A percentile compares a stretch with the other conserved stretches of the same genome.
Conservation (phyloP, 352 stramenopile genomes). For the Elongisporangium anandrum region DNA sequence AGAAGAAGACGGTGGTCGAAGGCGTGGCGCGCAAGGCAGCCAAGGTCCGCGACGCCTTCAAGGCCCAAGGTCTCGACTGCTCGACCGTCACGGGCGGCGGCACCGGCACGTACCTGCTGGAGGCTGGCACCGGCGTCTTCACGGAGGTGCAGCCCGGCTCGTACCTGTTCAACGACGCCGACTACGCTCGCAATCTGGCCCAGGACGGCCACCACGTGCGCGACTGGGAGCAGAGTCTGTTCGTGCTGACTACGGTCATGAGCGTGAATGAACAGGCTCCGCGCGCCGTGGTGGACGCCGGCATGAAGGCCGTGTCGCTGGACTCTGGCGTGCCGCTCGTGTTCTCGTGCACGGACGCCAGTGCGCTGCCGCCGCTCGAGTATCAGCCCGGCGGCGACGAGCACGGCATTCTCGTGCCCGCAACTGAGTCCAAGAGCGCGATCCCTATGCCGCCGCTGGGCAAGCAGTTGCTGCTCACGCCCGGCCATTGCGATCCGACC, state of each 20-base stretch:
- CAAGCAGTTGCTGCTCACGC: conserved; percentile 52
- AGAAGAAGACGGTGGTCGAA: conserved; percentile 45
- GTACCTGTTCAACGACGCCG: conserved; percentile 75
- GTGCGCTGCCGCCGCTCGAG: conserved; percentile 33
- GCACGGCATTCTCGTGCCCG: conserved; percentile 52
- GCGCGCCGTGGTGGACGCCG: conserved; percentile 61
- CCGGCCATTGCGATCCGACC: conserved; percentile 71
- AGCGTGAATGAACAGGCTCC: conserved; percentile 36
- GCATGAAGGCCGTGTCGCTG: conserved; percentile 68
- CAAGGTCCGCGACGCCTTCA: conserved; percentile 31
- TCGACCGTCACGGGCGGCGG: conserved; percentile 66
- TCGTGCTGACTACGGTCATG: conserved; percentile 70
- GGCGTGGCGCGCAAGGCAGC: conserved; percentile 35
- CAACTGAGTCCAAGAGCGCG: conserved; percentile 5
- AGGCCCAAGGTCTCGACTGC: conserved; percentile 28
- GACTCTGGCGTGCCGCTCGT: conserved; percentile 60
- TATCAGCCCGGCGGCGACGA: conserved; percentile 64
- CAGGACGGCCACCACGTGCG: conserved; percentile 28
- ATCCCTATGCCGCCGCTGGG: conserved; percentile 46
- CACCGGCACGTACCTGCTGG: conserved; percentile 62
- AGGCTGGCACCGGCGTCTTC: conserved; percentile 56
- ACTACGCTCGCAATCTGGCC: conserved; percentile 59
- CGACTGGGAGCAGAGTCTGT: conserved; percentile 61
- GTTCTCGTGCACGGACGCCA: conserved; percentile 30
- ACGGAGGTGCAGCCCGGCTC: conserved; percentile 75